phyloP scores from a whole-genome alignment of 2,329 filamentous ascomycete species.

The Aspergillus persii region DNA sequence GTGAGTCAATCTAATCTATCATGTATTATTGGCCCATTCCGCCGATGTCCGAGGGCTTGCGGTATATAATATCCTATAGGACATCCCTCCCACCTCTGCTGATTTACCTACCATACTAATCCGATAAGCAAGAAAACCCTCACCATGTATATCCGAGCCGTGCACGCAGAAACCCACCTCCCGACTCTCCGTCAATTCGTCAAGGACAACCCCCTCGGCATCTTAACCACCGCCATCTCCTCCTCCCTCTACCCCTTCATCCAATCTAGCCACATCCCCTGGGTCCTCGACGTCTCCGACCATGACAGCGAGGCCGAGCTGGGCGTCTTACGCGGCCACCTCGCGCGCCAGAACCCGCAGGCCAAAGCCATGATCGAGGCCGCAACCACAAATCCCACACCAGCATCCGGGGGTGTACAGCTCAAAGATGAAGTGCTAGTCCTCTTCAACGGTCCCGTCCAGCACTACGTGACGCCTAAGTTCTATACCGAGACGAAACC shows the following conservation, averaged over 20 bases:
- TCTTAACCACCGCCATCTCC: slow-evolving; percentile 61
- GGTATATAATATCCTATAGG: no score
- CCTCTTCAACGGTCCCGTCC: slow-evolving; percentile 57
- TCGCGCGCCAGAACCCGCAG: slow-evolving; percentile 64
- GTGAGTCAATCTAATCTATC: no score
- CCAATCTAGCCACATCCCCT: slow-evolving; percentile 62
- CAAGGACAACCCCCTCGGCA: slow-evolving; percentile 58
- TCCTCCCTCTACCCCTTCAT: slow-evolving; percentile 52
- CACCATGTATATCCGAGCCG: neutral
- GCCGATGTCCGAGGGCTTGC: no score
- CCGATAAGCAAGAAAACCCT: no score
- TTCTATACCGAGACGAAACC: slow-evolving; percentile 68
- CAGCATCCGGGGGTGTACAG: slow-evolving; percentile 22
- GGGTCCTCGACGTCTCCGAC: slow-evolving; percentile 51
- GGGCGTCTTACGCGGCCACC: slow-evolving; percentile 55
- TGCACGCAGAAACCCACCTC: slow-evolving; percentile 1
- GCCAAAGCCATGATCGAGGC: slow-evolving; percentile 59
- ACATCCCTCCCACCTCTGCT: no score
- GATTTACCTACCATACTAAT: no score
- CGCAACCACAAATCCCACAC: slow-evolving; percentile 15
- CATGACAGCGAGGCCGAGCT: slow-evolving; percentile 35
- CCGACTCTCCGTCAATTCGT: slow-evolving; percentile 51
- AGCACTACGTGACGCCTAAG: slow-evolving; percentile 67
- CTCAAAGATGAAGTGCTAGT: slow-evolving; percentile 56
- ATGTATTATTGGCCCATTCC: no score